Conservation (phyloP, 495 filamentous ascomycete species). For the Aspergillus biplanus region DNA sequence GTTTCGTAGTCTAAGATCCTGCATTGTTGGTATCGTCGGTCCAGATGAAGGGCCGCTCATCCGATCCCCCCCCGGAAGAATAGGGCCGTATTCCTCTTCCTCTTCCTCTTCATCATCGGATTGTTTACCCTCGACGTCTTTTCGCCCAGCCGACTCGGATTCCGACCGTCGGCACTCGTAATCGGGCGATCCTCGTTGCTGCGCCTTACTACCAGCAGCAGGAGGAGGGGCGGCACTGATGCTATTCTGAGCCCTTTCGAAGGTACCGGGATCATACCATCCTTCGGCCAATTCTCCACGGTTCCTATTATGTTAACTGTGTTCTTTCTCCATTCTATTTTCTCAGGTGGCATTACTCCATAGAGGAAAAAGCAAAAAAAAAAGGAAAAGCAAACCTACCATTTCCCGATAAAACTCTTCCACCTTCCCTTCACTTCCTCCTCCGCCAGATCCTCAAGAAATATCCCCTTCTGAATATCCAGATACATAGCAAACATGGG, state of each 20-base stretch:
- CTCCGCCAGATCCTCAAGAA: constrained; percentile 65
- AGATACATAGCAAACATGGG: constrained; percentile 85
- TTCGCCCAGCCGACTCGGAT: not conserved
- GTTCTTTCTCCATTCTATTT: not conserved
- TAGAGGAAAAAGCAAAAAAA: not conserved
- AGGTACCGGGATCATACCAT: constrained; percentile 83
- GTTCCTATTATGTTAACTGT: constrained; percentile 65
- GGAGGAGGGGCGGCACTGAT: constrained; percentile 17
- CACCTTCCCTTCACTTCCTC: constrained; percentile 79
- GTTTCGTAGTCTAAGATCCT: constrained; percentile 73
- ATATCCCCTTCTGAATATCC: constrained; percentile 80
- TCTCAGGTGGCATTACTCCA: not conserved
- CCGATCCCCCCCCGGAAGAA: constrained; percentile 52
- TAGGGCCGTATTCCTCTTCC: constrained; percentile 76
- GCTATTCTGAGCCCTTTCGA: constrained; percentile 52
- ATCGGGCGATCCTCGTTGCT: constrained; percentile 33
- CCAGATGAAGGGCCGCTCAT: constrained; percentile 47
- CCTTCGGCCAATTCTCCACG: constrained; percentile 87
- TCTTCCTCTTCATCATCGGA: constrained; percentile 48
- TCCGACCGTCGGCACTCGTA: constrained; percentile 20
- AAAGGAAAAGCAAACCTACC: constrained; percentile 55
- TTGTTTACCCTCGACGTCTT: constrained; percentile 21
- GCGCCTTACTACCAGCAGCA: not conserved
- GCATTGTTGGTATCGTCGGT: constrained; percentile 71
- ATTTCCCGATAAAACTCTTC: constrained; percentile 91